Conservation (phyloP, 805 yeast species). For the Saturnispora galanensis region DNA sequence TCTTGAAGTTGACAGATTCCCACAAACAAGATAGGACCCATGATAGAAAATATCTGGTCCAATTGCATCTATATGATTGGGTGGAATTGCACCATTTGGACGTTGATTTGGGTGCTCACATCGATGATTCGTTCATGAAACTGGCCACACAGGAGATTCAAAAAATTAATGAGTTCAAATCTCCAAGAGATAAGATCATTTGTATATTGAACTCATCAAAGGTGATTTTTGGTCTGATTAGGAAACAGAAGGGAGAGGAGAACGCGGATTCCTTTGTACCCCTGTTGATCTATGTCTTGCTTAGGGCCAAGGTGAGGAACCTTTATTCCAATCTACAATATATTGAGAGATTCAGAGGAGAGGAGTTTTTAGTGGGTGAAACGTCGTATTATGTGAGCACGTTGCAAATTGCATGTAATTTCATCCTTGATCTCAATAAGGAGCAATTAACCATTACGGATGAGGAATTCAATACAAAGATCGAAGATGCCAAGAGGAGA, state of each 20-base stretch:
- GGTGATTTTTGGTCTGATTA: constrained; percentile 78
- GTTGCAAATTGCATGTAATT: constrained; percentile 80
- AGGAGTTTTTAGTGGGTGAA: constrained; percentile 74
- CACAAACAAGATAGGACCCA: constrained; percentile 54
- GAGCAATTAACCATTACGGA: constrained; percentile 52
- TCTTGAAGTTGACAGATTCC: constrained; percentile 35
- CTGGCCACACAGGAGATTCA: constrained; percentile 66
- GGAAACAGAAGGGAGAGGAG: constrained; percentile 43
- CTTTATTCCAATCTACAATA: constrained; percentile 74
- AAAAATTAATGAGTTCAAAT: constrained; percentile 73
- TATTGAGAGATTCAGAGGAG: constrained; percentile 75
- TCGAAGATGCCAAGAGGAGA: constrained; percentile 33
- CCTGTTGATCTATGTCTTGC: constrained; percentile 63
- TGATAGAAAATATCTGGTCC: constrained; percentile 52
- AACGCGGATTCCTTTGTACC: constrained; percentile 97
- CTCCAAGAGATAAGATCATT: constrained; percentile 91
- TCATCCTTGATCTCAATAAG: constrained; percentile 51
- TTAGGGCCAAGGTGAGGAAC: constrained; percentile 55
- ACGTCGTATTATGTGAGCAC: constrained; percentile 86
- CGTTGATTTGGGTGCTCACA: constrained; percentile 40
- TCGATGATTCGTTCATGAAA: constrained; percentile 44
- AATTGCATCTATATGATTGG: constrained; percentile 36
- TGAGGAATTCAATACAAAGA: constrained; percentile 47
- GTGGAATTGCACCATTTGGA: constrained; percentile 70
- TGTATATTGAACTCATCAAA: constrained; percentile 88